Evolutionary conservation across 805 yeast species (phyloP).

Genomic region (Limtongozyma cylindracea): DNA sequence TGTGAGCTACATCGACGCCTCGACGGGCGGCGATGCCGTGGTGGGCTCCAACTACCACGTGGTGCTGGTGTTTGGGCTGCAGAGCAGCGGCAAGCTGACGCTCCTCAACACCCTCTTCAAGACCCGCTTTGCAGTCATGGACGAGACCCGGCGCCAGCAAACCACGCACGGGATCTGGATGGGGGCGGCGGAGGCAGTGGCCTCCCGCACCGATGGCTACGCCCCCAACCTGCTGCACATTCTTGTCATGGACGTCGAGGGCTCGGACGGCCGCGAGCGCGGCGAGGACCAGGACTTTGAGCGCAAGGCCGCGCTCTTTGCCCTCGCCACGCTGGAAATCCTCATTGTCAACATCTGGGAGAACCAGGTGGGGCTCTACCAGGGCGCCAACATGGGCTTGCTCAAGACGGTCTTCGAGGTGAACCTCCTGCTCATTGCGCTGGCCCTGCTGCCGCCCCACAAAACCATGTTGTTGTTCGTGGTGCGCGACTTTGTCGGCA

Average conservation of each 20-base stretch:
- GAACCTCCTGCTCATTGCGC: conserved; percentile 63
- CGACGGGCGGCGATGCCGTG: conserved; percentile 5
- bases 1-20: conserved; percentile 2
- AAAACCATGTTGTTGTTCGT: conserved; percentile 63
- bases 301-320: conserved; percentile 87
- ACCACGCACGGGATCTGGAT: conserved; percentile 32
- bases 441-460: conserved; percentile 16
- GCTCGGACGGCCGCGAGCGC: conserved; percentile 93
- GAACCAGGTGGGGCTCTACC: conserved; percentile 87
- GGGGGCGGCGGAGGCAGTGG: conserved; percentile 11
- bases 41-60: conserved; percentile 63
- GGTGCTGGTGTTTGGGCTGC: conserved; percentile 91
- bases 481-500: conserved; percentile 76
- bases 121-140: conserved; percentile 85
- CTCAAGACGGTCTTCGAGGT: conserved; percentile 93
- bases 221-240: conserved; percentile 6
- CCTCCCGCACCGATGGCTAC: conserved; percentile 1
- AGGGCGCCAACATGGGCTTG: conserved; percentile 93
- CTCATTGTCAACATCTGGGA: conserved; percentile 92
- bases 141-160: conserved; percentile 63
- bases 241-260: conserved; percentile 91
- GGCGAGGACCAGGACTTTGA: conserved; percentile 98
- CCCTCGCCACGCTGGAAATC: conserved; percentile 76
- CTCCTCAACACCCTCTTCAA: conserved; percentile 66
- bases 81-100: conserved; percentile 91